A percentile compares a stretch with the other conserved stretches of the same genome.
Conservation (phyloP, 2,329 filamentous ascomycete species). For the Venturia aucupariae region DNA sequence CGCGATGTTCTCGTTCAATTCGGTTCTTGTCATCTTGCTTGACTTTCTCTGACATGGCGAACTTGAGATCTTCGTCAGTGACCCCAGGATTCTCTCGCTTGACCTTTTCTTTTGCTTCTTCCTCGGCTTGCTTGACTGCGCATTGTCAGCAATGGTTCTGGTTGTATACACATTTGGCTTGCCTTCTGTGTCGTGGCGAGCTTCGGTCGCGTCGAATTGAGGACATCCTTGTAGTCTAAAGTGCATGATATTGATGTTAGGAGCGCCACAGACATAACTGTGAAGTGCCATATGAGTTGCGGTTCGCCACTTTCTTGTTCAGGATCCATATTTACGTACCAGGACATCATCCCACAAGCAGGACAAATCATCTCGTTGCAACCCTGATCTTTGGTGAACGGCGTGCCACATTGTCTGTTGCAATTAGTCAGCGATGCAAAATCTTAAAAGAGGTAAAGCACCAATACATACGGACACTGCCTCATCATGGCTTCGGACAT, state of each 20-base stretch:
- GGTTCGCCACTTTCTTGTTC: background rate
- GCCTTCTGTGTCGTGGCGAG: constrained; percentile 27
- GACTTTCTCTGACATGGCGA: constrained; percentile 50
- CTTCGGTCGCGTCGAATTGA: constrained; percentile 26
- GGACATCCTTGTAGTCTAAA: constrained; percentile 43
- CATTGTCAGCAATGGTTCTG: constrained; percentile 46
- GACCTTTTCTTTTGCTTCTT: constrained; percentile 46
- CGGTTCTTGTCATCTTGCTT: constrained; percentile 23
- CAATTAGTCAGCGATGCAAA: background rate
- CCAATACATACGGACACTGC: constrained; percentile 49
- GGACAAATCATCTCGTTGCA: constrained; percentile 80
- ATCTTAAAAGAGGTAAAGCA: background rate
- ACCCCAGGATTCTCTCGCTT: constrained; percentile 52
- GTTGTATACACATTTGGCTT: constrained; percentile 44
- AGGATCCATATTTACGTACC: constrained; percentile 32
- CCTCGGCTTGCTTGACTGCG: constrained; percentile 55
- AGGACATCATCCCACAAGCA: constrained; percentile 48
- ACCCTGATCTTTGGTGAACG: constrained; percentile 68
- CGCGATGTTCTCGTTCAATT: background rate
- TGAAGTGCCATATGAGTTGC: background rate
- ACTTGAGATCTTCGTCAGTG: constrained; percentile 47
- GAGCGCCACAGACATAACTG: background rate
- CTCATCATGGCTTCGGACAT: constrained; percentile 74
- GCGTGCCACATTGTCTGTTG: constrained; percentile 48
- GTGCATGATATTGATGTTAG: constrained; percentile 53